Conservation (phyloP, 2,329 filamentous ascomycete species). For the Diatrype stigma region DNA sequence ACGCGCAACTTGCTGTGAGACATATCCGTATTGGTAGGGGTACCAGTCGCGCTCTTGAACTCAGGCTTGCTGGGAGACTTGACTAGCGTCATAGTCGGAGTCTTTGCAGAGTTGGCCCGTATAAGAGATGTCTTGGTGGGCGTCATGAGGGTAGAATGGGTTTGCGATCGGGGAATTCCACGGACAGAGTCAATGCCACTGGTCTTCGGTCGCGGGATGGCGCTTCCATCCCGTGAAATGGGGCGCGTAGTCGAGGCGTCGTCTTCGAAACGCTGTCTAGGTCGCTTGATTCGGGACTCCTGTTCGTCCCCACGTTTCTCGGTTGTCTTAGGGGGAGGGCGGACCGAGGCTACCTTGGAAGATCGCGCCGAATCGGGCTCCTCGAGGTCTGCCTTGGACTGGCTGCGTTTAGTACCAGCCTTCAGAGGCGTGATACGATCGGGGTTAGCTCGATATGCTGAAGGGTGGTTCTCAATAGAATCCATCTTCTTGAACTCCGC, state of each 20-base stretch:
- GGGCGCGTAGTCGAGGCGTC: conserved; percentile 66
- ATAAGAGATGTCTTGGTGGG: conserved; percentile 74
- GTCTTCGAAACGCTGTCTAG: conserved; percentile 62
- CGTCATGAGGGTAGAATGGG: conserved; percentile 61
- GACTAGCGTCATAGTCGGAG: conserved; percentile 48
- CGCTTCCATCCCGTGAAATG: conserved; percentile 46
- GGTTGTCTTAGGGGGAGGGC: conserved; percentile 15
- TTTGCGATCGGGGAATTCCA: conserved; percentile 39
- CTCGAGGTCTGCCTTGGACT: conserved; percentile 61
- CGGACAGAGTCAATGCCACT: conserved; percentile 33
- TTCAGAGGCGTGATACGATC: conserved; percentile 51
- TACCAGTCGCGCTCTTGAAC: conserved; percentile 14
- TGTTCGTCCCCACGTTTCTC: conserved; percentile 24
- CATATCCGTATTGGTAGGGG: conserved; percentile 23
- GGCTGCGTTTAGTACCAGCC: conserved; percentile 29
- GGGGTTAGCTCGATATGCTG: conserved; percentile 63
- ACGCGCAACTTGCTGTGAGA: conserved; percentile 36
- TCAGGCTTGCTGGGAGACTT: conserved; percentile 48
- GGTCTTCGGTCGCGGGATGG: conserved; percentile 47
- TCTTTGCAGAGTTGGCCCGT: conserved; percentile 52
- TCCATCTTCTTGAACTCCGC: conserved; percentile 96
- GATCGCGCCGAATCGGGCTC: conserved; percentile 45
- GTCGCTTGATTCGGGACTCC: conserved; percentile 60
- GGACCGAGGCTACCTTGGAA: conserved; percentile 25
- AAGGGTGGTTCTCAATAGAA: conserved; percentile 83